Percentiles rank a stretch among this genome's conserved stretches.
Evolutionary conservation across 352 stramenopile species (phyloP).

Genomic region (Globisporangium cylindrosporum): DNA sequence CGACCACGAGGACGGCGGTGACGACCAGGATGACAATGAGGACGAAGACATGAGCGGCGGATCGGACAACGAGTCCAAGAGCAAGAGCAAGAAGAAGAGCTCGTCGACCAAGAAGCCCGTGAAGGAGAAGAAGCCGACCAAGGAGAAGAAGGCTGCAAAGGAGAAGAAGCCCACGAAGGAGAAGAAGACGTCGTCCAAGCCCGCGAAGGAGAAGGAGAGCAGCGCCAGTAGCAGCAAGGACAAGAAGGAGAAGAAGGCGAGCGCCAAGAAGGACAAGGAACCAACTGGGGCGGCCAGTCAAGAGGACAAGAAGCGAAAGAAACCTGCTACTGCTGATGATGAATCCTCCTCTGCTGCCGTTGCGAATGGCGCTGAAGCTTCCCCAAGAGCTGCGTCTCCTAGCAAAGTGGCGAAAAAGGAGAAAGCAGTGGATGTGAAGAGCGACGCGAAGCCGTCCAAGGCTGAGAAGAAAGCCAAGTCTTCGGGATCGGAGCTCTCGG

Average conservation of each 20-base stretch:
- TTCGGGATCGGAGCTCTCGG: constrained; percentile 22
- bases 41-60: constrained; percentile 21
- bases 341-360: constrained; percentile 1
- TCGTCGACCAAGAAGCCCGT: constrained; percentile 23
- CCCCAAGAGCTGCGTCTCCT: constrained; percentile 12
- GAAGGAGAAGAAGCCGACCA: constrained; percentile 32
- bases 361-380: background rate
- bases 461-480: constrained; percentile 8
- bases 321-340: constrained; percentile 8
- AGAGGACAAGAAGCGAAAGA: constrained; percentile 30
- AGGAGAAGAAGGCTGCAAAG: constrained; percentile 22
- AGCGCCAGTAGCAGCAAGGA: constrained; percentile 26
- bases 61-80: constrained; percentile 20
- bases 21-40: constrained; percentile 13
- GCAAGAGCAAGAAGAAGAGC: constrained; percentile 32
- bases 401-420: constrained; percentile 48
- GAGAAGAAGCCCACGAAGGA: constrained; percentile 22
- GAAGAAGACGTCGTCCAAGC: constrained; percentile 17
- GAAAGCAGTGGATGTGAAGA: constrained; percentile 36
- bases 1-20: constrained; percentile 13
- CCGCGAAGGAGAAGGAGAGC: constrained; percentile 32
- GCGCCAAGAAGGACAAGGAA: constrained; percentile 21
- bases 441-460: constrained; percentile 1
- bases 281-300: constrained; percentile 6
- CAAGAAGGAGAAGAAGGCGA: constrained; percentile 35